Base-by-base conservation (phyloP, 768 basidiomycete genomes). In the Rhodotorula diobovata region DNA sequence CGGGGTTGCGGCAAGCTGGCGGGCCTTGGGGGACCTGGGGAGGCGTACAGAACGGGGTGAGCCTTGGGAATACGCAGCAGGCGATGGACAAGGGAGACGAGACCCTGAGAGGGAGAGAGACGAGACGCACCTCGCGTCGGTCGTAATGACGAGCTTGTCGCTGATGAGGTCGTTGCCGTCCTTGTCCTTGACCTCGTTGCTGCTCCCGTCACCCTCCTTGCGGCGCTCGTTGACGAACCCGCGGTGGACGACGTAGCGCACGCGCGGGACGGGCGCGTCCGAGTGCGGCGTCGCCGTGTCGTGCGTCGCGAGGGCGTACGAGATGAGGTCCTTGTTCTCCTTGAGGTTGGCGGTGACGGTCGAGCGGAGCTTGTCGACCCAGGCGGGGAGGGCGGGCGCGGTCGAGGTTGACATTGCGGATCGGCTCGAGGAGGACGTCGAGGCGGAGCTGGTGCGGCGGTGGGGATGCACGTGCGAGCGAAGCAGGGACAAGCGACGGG, bases 11-110 rank as follows among this genome's bases (percentile, higher is more conserved):
- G 62, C 59, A 39, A 75, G 67, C 46, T 77, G 76, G 34, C 63
- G 53, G 28, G 71, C 70, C 45, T 77, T 77, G 20, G 76, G 76
- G 10, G 69, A 67, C 12, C 75, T 76, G 59, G 8, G n/a, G n/a
- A n/a, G n/a, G 58, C 25, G 45, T 10, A 21, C 30, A 25, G 48
- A 4, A 15, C 28, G 32, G 15, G 18, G 32, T 48, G 34, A 45
- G 21, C 10, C 35, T 15, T 12, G 46, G 45, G 43, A 12, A 16
- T 30, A 23, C 16, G 54, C 41, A 46, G 34, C 50, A 8, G 46
- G 43, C 46, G 25, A 25, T 20, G 9, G 39, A 39, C 20, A 32
- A 41, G 15, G 39, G 39, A 41, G 39, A 41, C 15, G 39, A 41
- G 4, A 5, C 5, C 39, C 0, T 9, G 16, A 14, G 2, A 11